These are phyloP conservation scores for Nicotiana paniculata DNA, from an alignment of 257 asterid genomes.

Conservation along the genomic window DNA sequence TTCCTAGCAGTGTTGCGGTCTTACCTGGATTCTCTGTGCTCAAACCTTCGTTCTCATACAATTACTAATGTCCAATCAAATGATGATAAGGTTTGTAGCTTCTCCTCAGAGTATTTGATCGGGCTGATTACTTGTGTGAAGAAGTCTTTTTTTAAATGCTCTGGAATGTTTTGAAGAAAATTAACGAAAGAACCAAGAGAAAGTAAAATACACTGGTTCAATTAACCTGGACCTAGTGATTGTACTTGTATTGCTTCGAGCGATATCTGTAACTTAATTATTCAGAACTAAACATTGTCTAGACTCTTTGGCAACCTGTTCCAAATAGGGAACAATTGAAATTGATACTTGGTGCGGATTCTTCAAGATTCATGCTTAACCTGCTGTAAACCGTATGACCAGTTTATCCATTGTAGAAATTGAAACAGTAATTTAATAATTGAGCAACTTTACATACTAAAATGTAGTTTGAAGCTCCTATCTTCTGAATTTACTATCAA, in stretches of 20 bases:
- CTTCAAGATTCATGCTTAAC: not conserved
- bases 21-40: slow-evolving; percentile 81
- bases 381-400: not conserved
- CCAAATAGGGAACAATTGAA: not conserved
- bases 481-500: not conserved
- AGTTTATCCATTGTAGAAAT: not conserved
- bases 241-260: not conserved
- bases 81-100: slow-evolving; percentile 75
- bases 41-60: slow-evolving; percentile 87
- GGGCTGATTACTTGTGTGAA: not conserved
- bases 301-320: slow-evolving; percentile 1
- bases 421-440: not conserved
- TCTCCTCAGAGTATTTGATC: not conserved
- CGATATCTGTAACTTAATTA: not conserved
- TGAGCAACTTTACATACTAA: not conserved
- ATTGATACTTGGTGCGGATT: not conserved
- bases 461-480: not conserved
- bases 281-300: not conserved
- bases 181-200: not conserved
- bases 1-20: slow-evolving; percentile 61
- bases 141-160: not conserved
- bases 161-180: not conserved
- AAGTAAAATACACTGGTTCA: not conserved
- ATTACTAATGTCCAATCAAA: slow-evolving; percentile 97
- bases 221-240: not conserved